Evolutionary conservation across 345 rosid species (phyloP).

Genomic region (Syzygium aromaticum): DNA sequence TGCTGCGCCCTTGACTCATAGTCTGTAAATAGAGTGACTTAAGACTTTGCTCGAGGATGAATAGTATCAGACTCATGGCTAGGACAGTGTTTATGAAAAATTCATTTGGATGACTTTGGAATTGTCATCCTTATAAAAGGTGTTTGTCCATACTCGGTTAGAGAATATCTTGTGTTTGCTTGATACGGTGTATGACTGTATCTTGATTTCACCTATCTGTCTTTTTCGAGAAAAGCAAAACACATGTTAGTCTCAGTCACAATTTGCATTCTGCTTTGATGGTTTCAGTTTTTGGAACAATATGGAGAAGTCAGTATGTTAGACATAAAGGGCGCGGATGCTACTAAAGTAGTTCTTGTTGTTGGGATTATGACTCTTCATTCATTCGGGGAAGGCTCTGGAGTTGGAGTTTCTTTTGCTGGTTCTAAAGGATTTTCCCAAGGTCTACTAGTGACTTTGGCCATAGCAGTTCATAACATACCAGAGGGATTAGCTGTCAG

Average conservation of each 20-base stretch:
- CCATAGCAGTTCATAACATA: conserved; percentile 96
- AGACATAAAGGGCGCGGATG: conserved; percentile 98
- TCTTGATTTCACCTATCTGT: not conserved
- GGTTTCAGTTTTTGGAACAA: conserved; percentile 78
- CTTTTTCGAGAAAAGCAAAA: not conserved
- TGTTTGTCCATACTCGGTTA: not conserved
- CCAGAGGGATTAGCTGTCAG: conserved; percentile 99
- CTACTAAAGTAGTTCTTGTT: conserved; percentile 88
- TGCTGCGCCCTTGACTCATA: not conserved
- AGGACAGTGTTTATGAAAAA: not conserved
- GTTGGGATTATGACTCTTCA: conserved; percentile 99
- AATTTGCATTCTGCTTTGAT: not conserved
- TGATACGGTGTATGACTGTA: not conserved
- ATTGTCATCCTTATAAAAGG: not conserved
- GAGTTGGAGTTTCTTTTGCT: conserved; percentile 99
- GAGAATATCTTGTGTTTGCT: not conserved
- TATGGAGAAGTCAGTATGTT: conserved; percentile 98
- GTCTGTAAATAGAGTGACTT: not conserved
- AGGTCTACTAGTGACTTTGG: conserved; percentile 96
- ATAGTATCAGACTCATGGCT: not conserved
- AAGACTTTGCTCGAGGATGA: not conserved
- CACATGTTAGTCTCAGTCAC: not conserved
- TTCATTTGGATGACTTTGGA: not conserved
- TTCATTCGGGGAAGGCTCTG: conserved; percentile 99
- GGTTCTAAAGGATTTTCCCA: conserved; percentile 95